Conservation (phyloP, 129 eudicot genomes). For the Tanacetum coccineum region DNA sequence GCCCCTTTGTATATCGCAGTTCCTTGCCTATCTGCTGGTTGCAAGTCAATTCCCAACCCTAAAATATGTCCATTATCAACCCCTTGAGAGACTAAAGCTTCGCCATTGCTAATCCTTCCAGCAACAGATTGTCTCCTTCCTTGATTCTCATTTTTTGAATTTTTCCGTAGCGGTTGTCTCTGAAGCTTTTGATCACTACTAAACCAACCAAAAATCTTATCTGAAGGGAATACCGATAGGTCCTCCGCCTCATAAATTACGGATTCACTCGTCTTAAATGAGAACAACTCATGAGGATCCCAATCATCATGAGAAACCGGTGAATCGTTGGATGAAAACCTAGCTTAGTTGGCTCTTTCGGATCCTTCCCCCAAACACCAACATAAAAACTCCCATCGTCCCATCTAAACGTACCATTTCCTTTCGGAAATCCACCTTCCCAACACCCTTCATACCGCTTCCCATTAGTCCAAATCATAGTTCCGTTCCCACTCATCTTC, state of each 20-base stretch:
- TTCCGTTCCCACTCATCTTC: slow-evolving; percentile 64
- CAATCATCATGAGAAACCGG: slow-evolving; percentile 36
- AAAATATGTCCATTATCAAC: slow-evolving; percentile 13
- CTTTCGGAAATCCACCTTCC: slow-evolving; percentile 75
- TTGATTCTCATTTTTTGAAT: slow-evolving; percentile 25
- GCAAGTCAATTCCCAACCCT: slow-evolving; percentile 34
- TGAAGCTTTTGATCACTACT: slow-evolving; percentile 27
- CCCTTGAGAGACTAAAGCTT: slow-evolving; percentile 32
- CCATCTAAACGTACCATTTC: slow-evolving; percentile 39
- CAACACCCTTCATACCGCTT: slow-evolving; percentile 77
- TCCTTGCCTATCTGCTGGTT: slow-evolving; percentile 53
- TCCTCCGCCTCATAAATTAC: slow-evolving; percentile 46
- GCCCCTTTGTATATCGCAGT: slow-evolving; percentile 66
- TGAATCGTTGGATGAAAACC: slow-evolving; percentile 41
- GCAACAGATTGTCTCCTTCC: slow-evolving; percentile 48
- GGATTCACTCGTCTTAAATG: slow-evolving; percentile 39
- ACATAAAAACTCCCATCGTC: slow-evolving; percentile 62
- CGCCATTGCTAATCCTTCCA: slow-evolving; percentile 24
- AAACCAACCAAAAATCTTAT: slow-evolving; percentile 52
- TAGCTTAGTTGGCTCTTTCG: slow-evolving; percentile 46
- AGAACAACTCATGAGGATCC: slow-evolving; percentile 62
- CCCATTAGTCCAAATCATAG: slow-evolving; percentile 72
- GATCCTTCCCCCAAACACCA: slow-evolving; percentile 64
- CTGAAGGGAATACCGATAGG: slow-evolving; percentile 57
- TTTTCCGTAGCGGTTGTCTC: slow-evolving; percentile 25